Percentiles rank a stretch among this genome's conserved stretches.
phyloP scores from a whole-genome alignment of 2,329 filamentous ascomycete genomes.

The Drechslerella dactyloides region DNA sequence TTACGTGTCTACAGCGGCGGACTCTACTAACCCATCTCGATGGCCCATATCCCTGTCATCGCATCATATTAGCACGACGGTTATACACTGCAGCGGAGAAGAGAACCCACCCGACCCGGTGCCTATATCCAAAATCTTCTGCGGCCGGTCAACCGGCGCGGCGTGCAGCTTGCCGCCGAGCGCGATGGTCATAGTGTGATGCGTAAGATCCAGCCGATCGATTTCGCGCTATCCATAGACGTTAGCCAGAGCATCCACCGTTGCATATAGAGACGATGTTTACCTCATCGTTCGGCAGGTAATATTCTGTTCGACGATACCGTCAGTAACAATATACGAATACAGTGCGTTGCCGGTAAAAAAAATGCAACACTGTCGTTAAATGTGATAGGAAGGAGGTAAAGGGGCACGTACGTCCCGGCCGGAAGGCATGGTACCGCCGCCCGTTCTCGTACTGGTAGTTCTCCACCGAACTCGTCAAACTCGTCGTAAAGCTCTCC shows the following conservation, averaged over 20 bases:
- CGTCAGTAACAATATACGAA: too few species aligned
- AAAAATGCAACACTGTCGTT: too few species aligned
- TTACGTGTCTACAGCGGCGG: too few species aligned
- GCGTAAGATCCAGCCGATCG: constrained; percentile 80
- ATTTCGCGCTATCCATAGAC: constrained; percentile 65
- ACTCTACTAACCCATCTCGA: constrained; percentile 63
- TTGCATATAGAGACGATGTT: background rate
- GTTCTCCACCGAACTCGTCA: constrained; percentile 60
- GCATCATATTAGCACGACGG: background rate
- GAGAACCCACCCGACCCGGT: constrained; percentile 52
- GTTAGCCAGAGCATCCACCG: constrained; percentile 2
- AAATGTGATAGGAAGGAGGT: constrained; percentile 56
- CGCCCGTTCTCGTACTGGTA: constrained; percentile 63
- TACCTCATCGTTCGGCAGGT: constrained; percentile 44
- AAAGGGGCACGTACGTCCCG: constrained; percentile 57
- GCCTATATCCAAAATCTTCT: constrained; percentile 51
- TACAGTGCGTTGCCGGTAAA: too few species aligned
- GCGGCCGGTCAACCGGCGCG: constrained; percentile 13
- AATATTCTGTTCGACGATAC: constrained; percentile 22
- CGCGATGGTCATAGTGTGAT: constrained; percentile 69
- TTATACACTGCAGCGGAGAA: background rate
- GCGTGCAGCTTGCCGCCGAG: constrained; percentile 28
- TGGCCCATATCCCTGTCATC: constrained; percentile 48
- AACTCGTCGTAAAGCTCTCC: constrained; percentile 54
- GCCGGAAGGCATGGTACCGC: constrained; percentile 62